phyloP scores from a whole-genome alignment of 768 basidiomycete genomes.

The Boletellus sp. region DNA sequence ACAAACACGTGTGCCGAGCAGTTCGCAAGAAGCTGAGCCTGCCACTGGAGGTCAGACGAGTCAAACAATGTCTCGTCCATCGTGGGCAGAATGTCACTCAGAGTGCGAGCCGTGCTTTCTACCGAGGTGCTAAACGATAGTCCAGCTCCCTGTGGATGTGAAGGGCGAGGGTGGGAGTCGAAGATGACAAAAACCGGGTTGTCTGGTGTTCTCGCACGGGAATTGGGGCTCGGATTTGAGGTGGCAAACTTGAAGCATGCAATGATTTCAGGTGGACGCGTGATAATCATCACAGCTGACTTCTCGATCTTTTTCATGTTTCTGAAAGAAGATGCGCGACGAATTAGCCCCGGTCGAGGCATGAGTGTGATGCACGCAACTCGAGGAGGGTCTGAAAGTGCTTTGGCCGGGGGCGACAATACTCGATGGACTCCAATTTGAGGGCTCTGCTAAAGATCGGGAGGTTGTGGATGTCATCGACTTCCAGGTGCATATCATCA shows the following conservation, averaged over 20 bases:
- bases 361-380: constrained; percentile 14
- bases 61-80: constrained; percentile 44
- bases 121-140: constrained; percentile 50
- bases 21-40: constrained; percentile 58
- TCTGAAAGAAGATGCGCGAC: constrained; percentile 13
- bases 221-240: not conserved
- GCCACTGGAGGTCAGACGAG: constrained; percentile 52
- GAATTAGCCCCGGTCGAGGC: not conserved
- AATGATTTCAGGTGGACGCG: constrained; percentile 69
- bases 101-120: constrained; percentile 39
- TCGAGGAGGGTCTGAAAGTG: constrained; percentile 34
- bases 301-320: constrained; percentile 17
- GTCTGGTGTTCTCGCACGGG: constrained; percentile 7
- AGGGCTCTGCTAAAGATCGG: constrained; percentile 48
- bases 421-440: constrained; percentile 32
- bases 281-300: constrained; percentile 48
- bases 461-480: constrained; percentile 46
- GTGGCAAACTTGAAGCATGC: constrained; percentile 42
- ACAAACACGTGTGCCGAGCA: constrained; percentile 58
- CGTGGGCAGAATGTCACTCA: constrained; percentile 43
- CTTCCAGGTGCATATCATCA: constrained; percentile 49
- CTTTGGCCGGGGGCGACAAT: constrained; percentile 35
- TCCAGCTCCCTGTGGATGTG: constrained; percentile 57
- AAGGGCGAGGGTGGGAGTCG: constrained; percentile 63
- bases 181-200: constrained; percentile 51